Conservation (phyloP, 2,329 filamentous ascomycete species). For the Aciculosporium take region DNA sequence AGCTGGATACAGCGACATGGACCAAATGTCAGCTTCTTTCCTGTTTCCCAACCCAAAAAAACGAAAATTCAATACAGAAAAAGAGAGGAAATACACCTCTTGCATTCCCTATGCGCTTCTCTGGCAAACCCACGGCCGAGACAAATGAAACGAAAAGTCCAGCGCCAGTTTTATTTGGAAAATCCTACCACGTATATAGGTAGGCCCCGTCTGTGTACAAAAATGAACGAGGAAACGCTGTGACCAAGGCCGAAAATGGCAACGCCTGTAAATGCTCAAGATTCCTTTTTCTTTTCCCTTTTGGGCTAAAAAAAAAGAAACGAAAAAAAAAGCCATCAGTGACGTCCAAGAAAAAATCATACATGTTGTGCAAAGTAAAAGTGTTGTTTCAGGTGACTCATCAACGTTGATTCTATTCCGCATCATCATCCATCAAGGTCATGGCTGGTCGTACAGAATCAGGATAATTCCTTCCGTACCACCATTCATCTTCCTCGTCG, state of each 20-base stretch:
- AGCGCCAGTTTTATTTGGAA: no score
- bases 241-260: neutral
- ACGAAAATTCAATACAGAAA: no score
- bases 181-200: neutral
- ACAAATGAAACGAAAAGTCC: no score
- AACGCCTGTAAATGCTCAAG: conserved; percentile 6
- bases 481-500: conserved; percentile 48
- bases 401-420: conserved; percentile 15
- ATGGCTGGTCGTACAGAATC: conserved; percentile 39
- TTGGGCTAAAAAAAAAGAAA: neutral
- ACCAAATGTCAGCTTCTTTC: neutral
- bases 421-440: conserved; percentile 38
- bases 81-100: no score
- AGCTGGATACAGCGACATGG: neutral
- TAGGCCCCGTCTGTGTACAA: neutral
- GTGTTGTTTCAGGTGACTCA: neutral
- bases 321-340: neutral
- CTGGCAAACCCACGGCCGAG: no score
- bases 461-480: conserved; percentile 39
- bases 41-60: no score
- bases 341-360: neutral
- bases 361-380: neutral
- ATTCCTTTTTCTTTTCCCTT: neutral
- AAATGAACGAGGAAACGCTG: neutral
- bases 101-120: no score